Evolutionary conservation across 225 moss, liverwort and hornwort genomes (phyloP).

Genomic region (Sphagnum tenellum): DNA sequence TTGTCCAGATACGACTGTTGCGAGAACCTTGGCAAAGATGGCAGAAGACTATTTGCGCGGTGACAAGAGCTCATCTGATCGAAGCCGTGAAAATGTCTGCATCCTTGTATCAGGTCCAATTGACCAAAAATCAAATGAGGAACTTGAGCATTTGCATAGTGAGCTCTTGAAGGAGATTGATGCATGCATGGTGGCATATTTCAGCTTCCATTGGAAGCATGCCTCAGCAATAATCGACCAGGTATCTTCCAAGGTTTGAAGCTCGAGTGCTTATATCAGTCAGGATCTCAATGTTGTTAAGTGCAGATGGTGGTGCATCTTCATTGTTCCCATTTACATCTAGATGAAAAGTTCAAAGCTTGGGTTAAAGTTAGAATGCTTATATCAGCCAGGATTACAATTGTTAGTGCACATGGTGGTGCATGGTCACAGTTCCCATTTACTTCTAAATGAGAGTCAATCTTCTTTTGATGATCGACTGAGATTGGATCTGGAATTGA

Average conservation of each 20-base stretch:
- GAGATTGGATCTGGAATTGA: too few relatives aligned
- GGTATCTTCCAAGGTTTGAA: constrained; percentile 6
- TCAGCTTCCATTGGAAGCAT: constrained; percentile 46
- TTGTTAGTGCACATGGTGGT: too few relatives aligned
- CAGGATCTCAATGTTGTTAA: neutral
- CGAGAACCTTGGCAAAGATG: too few relatives aligned
- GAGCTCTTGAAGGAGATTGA: constrained; percentile 49
- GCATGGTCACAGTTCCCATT: too few relatives aligned
- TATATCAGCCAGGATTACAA: too few relatives aligned
- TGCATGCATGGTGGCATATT: constrained; percentile 38
- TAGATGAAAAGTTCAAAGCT: too few relatives aligned
- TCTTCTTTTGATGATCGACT: too few relatives aligned
- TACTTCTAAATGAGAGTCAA: too few relatives aligned
- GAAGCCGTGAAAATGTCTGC: constrained; percentile 33
- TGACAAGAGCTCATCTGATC: constrained; percentile 16
- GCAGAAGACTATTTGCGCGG: constrained; percentile 35
- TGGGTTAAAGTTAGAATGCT: too few relatives aligned
- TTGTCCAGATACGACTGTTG: too few relatives aligned
- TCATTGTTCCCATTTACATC: too few relatives aligned
- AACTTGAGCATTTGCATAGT: constrained; percentile 9
- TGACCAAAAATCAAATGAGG: constrained; percentile 12
- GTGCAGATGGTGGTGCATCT: neutral
- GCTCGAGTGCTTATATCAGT: too few relatives aligned
- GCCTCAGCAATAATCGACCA: constrained; percentile 29
- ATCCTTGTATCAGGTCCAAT: constrained; percentile 25